phyloP scores from a whole-genome alignment of 2,329 filamentous ascomycete genomes.

The Aspergillus sp. region DNA sequence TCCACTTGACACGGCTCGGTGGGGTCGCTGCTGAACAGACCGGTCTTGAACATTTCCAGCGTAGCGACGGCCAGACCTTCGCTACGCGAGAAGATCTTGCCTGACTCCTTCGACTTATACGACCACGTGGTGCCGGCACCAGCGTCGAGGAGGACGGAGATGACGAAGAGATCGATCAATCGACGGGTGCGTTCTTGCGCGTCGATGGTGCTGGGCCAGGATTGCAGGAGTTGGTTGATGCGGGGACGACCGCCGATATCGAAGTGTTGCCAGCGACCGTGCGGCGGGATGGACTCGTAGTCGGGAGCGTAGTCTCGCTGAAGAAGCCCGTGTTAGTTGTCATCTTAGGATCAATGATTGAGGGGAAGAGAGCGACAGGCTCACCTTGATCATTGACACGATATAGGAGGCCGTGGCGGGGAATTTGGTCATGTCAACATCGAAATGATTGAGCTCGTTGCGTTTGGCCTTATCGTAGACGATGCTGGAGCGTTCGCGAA shows the following conservation, averaged over 20 bases:
- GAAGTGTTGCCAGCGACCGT: conserved; percentile 68
- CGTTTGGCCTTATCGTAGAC: conserved; percentile 73
- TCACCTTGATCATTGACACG: conserved; percentile 90
- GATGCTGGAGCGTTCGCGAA: conserved; percentile 73
- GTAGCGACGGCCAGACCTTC: conserved; percentile 80
- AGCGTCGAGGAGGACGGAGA: conserved; percentile 61
- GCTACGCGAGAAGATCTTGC: conserved; percentile 75
- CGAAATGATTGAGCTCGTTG: conserved; percentile 80
- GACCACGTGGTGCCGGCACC: conserved; percentile 88
- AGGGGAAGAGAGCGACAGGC: background rate
- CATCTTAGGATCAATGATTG: conserved; percentile 4
- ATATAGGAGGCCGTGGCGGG: conserved; percentile 80
- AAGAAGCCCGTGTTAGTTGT: conserved; percentile 5
- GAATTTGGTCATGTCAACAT: conserved; percentile 83
- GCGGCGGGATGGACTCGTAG: conserved; percentile 74
- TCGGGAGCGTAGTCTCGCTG: conserved; percentile 69
- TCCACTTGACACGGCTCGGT: conserved; percentile 87
- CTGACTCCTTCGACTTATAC: conserved; percentile 88
- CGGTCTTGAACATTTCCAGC: conserved; percentile 90
- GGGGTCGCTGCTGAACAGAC: conserved; percentile 79
- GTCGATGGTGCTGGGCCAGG: conserved; percentile 51
- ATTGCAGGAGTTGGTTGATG: conserved; percentile 48
- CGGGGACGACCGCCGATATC: conserved; percentile 57
- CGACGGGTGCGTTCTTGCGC: conserved; percentile 52
- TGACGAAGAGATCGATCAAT: conserved; percentile 61